Percentiles rank a stretch among this genome's conserved stretches.
Evolutionary conservation across 768 basidiomycete genomes (phyloP).

Genomic region (Lentinus brumalis): DNA sequence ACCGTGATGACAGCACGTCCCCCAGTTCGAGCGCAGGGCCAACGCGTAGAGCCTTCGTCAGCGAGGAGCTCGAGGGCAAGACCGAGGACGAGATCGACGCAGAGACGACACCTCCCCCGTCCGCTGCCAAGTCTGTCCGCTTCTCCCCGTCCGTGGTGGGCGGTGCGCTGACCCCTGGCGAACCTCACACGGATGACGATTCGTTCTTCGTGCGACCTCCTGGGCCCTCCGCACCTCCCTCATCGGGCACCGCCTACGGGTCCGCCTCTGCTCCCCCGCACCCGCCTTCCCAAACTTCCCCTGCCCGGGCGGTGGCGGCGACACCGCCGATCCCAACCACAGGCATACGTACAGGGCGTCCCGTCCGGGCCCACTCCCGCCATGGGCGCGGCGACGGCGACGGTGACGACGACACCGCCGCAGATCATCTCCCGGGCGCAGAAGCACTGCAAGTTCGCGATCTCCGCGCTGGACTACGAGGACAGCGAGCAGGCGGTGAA

Average conservation of each 20-base stretch:
- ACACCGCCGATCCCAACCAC: constrained; percentile 2
- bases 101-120: constrained; percentile 16
- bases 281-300: constrained; percentile 13
- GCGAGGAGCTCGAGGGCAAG: constrained; percentile 44
- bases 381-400: constrained; percentile 13
- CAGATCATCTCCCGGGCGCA: constrained; percentile 73
- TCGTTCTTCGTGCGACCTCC: constrained; percentile 3
- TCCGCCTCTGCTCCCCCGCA: constrained; percentile 21
- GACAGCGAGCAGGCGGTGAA: constrained; percentile 84
- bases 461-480: constrained; percentile 95
- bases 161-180: constrained; percentile 28
- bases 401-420: constrained; percentile 25
- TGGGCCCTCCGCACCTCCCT: not conserved
- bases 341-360: constrained; percentile 16
- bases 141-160: constrained; percentile 51
- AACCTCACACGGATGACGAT: not conserved
- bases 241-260: constrained; percentile 28
- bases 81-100: constrained; percentile 33
- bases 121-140: constrained; percentile 39
- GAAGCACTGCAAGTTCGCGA: constrained; percentile 91
- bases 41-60: constrained; percentile 39
- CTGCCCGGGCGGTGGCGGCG: no score
- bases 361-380: constrained; percentile 14
- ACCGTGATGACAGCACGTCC: constrained; percentile 18
- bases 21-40: constrained; percentile 16